Evolutionary conservation across 805 yeast species (phyloP), one percentile per base, ranked within the genome.

Genomic region (Candida nonsorbophila): DNA sequence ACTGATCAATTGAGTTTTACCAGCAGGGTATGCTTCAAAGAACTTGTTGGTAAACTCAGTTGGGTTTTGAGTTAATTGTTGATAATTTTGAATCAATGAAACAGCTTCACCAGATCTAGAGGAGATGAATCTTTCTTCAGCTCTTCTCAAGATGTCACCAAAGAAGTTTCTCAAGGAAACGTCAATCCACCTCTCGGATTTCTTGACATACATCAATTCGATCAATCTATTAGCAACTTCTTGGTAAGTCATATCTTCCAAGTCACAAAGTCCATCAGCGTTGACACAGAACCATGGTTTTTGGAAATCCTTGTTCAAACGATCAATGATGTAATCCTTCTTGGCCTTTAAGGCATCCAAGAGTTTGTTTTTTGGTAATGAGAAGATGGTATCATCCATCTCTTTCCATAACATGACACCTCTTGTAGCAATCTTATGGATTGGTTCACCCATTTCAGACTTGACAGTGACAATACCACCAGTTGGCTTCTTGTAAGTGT

Each of bases 391-490:
- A 45, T 85, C 90, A 62, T 92, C 99, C 67, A 92, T 70, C 66
- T 92, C 97, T 58, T 86, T 84, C 98, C 99, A 92, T 57, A 92
- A 78, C 62, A 84, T 55, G 37, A 92, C 97, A 72, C 96, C 97
- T 58, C 98, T 81, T 35, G 99, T 92, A 17, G 98, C 97, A 45
- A 92, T 75, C 70, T 92, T 92, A 66, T 92, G 99, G 53, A 92
- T 92, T 52, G 98, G 98, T 69, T 92, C 98, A 55, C 99, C 98
- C 98, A 92, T 92, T 70, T 92, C 99, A 11, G 97, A 90, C 55
- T 84, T 74, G 38, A 92, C 98, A 32, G 98, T 90, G 45, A 92
- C 69, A 43, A 92, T 77, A 62, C 98, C 99, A 68, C 98, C 98
- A 37, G 97, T 79, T 51, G 96, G 90, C 53, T 81, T 81, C 68